These are phyloP conservation scores for Candida ortonii DNA, from an alignment of 805 yeast species.

Conservation along the genomic window DNA sequence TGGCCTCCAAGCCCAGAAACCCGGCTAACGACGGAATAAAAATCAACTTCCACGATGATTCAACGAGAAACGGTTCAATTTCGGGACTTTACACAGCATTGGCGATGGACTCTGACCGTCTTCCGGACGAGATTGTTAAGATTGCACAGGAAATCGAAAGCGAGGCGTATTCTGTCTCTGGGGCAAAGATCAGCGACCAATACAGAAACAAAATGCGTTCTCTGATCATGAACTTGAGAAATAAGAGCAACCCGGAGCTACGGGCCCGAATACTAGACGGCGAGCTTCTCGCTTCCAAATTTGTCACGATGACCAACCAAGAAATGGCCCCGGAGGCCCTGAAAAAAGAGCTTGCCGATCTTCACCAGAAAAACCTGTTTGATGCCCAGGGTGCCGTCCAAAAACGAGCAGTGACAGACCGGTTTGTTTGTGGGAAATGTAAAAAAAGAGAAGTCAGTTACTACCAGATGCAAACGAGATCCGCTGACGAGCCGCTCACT, in stretches of 20 bases:
- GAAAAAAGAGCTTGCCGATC: slow-evolving; percentile 77
- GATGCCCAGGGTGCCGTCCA: slow-evolving; percentile 98
- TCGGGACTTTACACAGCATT: slow-evolving; percentile 84
- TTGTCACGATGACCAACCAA: slow-evolving; percentile 82
- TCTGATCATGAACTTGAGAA: slow-evolving; percentile 80
- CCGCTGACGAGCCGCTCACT: slow-evolving; percentile 98
- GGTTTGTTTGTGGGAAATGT: slow-evolving; percentile 97
- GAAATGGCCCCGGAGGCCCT: slow-evolving; percentile 94
- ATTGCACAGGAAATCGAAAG: slow-evolving; percentile 71
- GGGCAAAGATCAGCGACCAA: slow-evolving; percentile 51
- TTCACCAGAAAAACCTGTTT: slow-evolving; percentile 84
- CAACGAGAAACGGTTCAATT: slow-evolving; percentile 80
- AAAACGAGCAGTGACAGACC: slow-evolving; percentile 91
- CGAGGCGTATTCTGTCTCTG: slow-evolving; percentile 62
- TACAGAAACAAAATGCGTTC: slow-evolving; percentile 86
- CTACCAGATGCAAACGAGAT: slow-evolving; percentile 96
- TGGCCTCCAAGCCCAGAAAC: slow-evolving; percentile 61
- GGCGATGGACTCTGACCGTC: slow-evolving; percentile 67
- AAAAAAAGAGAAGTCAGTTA: slow-evolving; percentile 95
- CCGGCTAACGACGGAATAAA: slow-evolving; percentile 79
- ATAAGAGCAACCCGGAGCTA: slow-evolving; percentile 84
- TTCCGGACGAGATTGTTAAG: slow-evolving; percentile 51
- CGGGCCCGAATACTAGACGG: slow-evolving; percentile 65
- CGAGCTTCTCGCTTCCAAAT: slow-evolving; percentile 60
- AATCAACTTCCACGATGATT: slow-evolving; percentile 64